These are phyloP conservation scores for Pelargonium cotyledonis DNA, from an alignment of 441 rosid species.

Conservation along the genomic window DNA sequence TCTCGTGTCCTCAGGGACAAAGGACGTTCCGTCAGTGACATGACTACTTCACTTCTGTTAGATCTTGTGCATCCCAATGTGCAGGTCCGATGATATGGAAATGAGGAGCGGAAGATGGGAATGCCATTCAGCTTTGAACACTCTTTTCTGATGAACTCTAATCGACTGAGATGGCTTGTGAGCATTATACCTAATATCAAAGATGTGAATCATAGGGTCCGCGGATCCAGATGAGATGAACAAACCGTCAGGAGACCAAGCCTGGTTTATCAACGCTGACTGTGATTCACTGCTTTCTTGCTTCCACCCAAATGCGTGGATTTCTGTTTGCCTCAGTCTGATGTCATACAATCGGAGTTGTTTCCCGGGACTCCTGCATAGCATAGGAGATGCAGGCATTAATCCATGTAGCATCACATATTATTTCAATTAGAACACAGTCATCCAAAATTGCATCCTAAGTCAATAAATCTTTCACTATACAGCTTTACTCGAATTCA, in stretches of 20 bases:
- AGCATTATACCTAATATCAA: slow-evolving; percentile 76
- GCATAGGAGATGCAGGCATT: background rate
- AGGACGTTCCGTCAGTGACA: background rate
- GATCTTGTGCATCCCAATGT: slow-evolving; percentile 70
- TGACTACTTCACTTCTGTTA: background rate
- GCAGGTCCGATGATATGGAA: slow-evolving; percentile 82
- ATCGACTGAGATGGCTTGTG: slow-evolving; percentile 72
- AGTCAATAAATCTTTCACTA: background rate
- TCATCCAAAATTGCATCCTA: background rate
- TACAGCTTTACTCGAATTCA: background rate
- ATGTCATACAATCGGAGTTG: slow-evolving; percentile 77
- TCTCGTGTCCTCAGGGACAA: background rate
- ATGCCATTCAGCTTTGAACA: slow-evolving; percentile 84
- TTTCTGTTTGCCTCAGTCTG: slow-evolving; percentile 65
- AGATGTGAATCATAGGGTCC: slow-evolving; percentile 78
- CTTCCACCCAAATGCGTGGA: slow-evolving; percentile 87
- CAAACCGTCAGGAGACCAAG: slow-evolving; percentile 92
- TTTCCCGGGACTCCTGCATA: slow-evolving; percentile 62
- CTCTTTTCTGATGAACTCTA: slow-evolving; percentile 79
- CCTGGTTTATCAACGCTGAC: slow-evolving; percentile 82
- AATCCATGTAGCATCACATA: background rate
- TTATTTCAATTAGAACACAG: background rate
- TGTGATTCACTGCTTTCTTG: slow-evolving; percentile 93
- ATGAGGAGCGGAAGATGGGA: slow-evolving; percentile 55
- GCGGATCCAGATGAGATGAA: slow-evolving; percentile 78